These are phyloP conservation scores for Catunica adiposa DNA, from an alignment of 2,329 filamentous ascomycete species.

Conservation along the genomic window DNA sequence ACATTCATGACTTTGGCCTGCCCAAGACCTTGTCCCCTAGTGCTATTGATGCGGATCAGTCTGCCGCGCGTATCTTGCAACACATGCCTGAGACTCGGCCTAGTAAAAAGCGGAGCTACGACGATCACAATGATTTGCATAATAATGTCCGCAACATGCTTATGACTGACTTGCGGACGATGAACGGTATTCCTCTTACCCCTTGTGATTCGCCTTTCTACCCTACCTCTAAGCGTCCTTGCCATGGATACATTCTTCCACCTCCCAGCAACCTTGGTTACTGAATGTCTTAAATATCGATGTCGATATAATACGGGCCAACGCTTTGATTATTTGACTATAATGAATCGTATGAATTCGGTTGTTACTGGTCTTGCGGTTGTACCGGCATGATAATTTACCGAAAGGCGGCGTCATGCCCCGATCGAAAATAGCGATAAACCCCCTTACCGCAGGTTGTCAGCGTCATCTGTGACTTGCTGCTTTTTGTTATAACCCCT, in stretches of 20 bases:
- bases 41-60: background rate
- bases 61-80: slow-evolving; percentile 8
- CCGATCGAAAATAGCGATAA: background rate
- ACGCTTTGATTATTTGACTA: too few relatives aligned
- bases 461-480: background rate
- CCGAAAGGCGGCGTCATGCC: too few relatives aligned
- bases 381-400: too few relatives aligned
- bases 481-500: background rate
- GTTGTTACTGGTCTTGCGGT: too few relatives aligned
- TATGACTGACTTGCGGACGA: slow-evolving; percentile 18
- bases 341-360: too few relatives aligned
- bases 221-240: background rate
- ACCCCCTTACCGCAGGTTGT: background rate
- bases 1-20: slow-evolving; percentile 2
- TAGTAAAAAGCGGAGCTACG: slow-evolving; percentile 8
- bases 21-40: background rate
- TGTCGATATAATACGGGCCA: background rate
- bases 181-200: background rate
- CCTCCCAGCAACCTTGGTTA: background rate
- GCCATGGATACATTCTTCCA: background rate
- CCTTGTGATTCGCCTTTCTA: background rate
- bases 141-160: slow-evolving; percentile 52
- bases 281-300: background rate
- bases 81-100: slow-evolving; percentile 4
- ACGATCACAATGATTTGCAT: slow-evolving; percentile 43